Evolutionary conservation across 1,284 basidiomycete species (phyloP), one percentile per base, ranked within the genome.

Genomic region (Cryptococcus sp.): DNA sequence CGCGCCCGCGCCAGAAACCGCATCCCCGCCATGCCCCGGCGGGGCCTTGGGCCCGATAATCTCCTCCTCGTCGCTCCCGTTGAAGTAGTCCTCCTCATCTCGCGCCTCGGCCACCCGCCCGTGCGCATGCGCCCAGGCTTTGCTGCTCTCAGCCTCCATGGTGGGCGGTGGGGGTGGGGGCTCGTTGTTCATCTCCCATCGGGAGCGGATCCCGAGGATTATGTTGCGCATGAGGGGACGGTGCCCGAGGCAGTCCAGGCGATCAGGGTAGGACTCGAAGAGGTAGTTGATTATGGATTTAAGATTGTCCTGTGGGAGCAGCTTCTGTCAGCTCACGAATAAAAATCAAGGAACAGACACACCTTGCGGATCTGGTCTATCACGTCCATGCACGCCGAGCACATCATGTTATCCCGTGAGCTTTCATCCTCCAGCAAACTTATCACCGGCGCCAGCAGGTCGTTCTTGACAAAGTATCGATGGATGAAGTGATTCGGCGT

Each of bases 371-470:
- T 89, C 63, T 85, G 82, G 68, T 98, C 95, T 68, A 98, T 91
- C 61, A 91, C 89, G 72, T 98, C 95, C 69, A 96, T 87, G 79
- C 91, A 97, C 18, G 94, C 90, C 62, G 92, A 94, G 67, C 87
- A 89, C 46, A 98, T 81, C 62, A 99, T 82, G 75, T 95, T 98
- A 77, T 98, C 95, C 57, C 89, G 82, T 46, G 82, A 81, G 33
- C 87, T 87, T 76, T 98, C 95, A 50, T 83, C 83, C 37, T 88
- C 75, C 28, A 91, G 87, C 56, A 98, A 79, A 55, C 89, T 85
- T 52, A 98, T 78, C 57, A 98, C 85, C 6, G 91, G 88, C 61
- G 84, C 83, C 60, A 96, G 80, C 20, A 93, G 79, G 66, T 93
- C 89, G 62, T 89, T 82, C 79, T 94, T 94, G 73, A 88, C 84